These are phyloP conservation scores for Cicer judaicum DNA, from an alignment of 306 rosid species.

Conservation along the genomic window DNA sequence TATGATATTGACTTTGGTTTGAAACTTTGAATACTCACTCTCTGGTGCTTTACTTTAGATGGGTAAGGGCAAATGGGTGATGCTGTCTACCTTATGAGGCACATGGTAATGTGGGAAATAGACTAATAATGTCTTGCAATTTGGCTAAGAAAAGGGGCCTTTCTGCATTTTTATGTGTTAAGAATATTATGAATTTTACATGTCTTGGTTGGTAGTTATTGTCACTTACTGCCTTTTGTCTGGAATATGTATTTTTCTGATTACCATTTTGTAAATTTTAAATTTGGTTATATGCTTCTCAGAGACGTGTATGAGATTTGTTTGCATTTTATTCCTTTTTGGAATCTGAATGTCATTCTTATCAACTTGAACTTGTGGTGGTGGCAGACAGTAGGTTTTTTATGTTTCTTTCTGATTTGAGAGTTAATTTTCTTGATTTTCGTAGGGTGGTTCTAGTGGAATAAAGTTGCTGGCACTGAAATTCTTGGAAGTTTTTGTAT, in stretches of 20 bases:
- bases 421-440: constrained; percentile 54
- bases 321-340: constrained; percentile 18
- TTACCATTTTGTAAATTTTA: constrained; percentile 35
- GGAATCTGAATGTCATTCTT: constrained; percentile 24
- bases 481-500: constrained; percentile 83
- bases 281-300: background rate
- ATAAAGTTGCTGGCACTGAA: constrained; percentile 82
- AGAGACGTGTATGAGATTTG: constrained; percentile 14
- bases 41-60: constrained; percentile 15
- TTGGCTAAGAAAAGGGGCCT: constrained; percentile 8
- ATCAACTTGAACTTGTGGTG: constrained; percentile 25
- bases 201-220: constrained; percentile 8
- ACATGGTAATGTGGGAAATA: constrained; percentile 16
- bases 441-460: constrained; percentile 86
- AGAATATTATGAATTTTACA: background rate
- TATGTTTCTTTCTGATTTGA: constrained; percentile 42
- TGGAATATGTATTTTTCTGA: constrained; percentile 5
- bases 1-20: constrained; percentile 12
- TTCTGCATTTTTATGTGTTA: constrained; percentile 9
- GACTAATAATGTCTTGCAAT: constrained; percentile 25
- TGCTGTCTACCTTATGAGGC: background rate
- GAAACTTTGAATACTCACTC: background rate
- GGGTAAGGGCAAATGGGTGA: background rate
- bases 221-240: constrained; percentile 4
- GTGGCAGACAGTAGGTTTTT: constrained; percentile 25